A percentile compares a stretch with the other conserved stretches of the same genome.
These are phyloP conservation scores for Phytophthora boehmeriae DNA, from an alignment of 352 stramenopile species.

Conservation along the genomic window DNA sequence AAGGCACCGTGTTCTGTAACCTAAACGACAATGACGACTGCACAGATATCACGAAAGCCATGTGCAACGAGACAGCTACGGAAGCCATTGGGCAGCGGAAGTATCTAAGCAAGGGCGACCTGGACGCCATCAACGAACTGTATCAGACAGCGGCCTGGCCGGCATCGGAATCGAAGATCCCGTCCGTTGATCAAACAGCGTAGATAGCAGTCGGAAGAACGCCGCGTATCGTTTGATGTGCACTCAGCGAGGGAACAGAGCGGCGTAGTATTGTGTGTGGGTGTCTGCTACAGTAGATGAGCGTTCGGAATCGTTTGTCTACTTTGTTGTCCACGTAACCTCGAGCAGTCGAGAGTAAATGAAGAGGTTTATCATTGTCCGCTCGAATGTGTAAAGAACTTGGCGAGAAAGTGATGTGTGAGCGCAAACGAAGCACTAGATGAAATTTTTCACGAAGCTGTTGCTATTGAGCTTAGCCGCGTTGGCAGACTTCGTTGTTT, in stretches of 20 bases:
- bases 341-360: constrained; percentile 25
- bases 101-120: constrained; percentile 46
- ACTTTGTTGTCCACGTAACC: constrained; percentile 19
- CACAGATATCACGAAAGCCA: constrained; percentile 53
- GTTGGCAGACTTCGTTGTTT: too few species aligned
- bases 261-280: constrained; percentile 29
- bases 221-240: constrained; percentile 13
- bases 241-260: constrained; percentile 14
- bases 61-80: constrained; percentile 65
- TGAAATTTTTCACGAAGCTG: too few species aligned
- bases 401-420: too few species aligned
- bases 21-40: constrained; percentile 74
- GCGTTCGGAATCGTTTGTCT: constrained; percentile 21
- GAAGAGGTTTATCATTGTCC: constrained; percentile 2
- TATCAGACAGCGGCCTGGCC: constrained; percentile 40
- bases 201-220: constrained; percentile 12
- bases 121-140: constrained; percentile 54
- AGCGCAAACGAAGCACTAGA: too few species aligned
- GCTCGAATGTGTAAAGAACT: too few species aligned
- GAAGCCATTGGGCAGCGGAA: constrained; percentile 72
- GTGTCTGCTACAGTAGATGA: constrained; percentile 26
- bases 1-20: constrained; percentile 70
- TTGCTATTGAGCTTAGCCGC: too few species aligned
- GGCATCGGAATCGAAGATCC: constrained; percentile 30
- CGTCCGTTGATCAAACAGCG: too few species aligned